Conservation (phyloP, 768 basidiomycete species). For the Lentinula detonsa region DNA sequence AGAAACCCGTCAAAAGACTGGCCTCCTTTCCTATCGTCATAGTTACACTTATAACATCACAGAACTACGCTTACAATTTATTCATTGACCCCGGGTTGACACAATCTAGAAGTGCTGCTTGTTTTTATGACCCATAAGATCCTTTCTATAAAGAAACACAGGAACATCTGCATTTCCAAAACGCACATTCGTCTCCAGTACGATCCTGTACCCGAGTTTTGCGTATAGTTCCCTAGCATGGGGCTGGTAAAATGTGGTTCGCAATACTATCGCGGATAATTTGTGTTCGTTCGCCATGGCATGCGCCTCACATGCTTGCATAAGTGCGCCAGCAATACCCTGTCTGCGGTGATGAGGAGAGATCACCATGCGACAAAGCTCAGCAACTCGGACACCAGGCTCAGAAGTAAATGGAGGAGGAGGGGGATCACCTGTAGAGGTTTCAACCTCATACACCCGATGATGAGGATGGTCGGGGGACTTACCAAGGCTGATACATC, state of each 20-base stretch:
- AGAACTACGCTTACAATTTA: no score
- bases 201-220: slow-evolving; percentile 1
- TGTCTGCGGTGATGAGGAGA: slow-evolving; percentile 15
- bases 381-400: slow-evolving; percentile 6
- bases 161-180: neutral
- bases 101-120: no score
- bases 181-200: neutral
- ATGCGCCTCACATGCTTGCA: neutral
- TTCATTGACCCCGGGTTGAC: no score
- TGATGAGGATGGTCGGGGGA: neutral
- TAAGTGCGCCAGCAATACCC: slow-evolving; percentile 13
- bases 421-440: neutral
- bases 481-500: slow-evolving; percentile 17
- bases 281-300: neutral
- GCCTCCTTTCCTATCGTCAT: neutral
- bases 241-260: slow-evolving; percentile 1
- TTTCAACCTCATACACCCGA: neutral
- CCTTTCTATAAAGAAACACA: slow-evolving; percentile 1
- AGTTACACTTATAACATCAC: neutral
- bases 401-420: slow-evolving; percentile 7
- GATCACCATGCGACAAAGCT: slow-evolving; percentile 22
- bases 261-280: neutral
- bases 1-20: neutral
- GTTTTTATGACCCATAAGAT: neutral
- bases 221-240: neutral